phyloP scores from a whole-genome alignment of 2,329 filamentous ascomycete genomes.

The Bisporella sp. region DNA sequence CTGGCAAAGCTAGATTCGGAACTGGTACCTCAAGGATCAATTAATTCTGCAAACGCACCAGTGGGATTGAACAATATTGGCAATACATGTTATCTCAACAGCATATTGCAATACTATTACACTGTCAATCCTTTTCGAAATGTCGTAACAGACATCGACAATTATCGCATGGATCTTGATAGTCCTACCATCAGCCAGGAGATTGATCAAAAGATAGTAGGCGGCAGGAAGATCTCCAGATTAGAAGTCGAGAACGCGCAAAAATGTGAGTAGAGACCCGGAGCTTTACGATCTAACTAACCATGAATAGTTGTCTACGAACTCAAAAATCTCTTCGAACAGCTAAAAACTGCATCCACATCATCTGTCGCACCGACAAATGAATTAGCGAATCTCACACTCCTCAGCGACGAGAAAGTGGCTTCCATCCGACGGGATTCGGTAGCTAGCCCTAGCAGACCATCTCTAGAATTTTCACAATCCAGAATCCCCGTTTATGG shows the following conservation, averaged over 20 bases:
- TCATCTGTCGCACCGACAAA: slow-evolving; percentile 64
- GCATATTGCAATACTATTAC: slow-evolving; percentile 90
- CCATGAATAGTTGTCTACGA: slow-evolving; percentile 60
- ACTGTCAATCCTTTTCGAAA: slow-evolving; percentile 76
- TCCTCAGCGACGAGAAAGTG: slow-evolving; percentile 54
- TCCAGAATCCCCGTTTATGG: slow-evolving; percentile 17
- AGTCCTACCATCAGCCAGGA: slow-evolving; percentile 38
- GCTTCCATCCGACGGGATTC: slow-evolving; percentile 42
- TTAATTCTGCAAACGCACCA: slow-evolving; percentile 50
- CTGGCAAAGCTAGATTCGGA: slow-evolving; percentile 21
- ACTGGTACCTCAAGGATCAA: background rate
- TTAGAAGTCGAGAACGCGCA: slow-evolving; percentile 55
- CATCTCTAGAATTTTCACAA: slow-evolving; percentile 15
- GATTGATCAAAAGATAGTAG: slow-evolving; percentile 63
- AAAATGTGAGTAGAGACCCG: slow-evolving; percentile 54
- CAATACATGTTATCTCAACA: slow-evolving; percentile 98
- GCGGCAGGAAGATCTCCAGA: slow-evolving; percentile 59
- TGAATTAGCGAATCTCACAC: slow-evolving; percentile 71
- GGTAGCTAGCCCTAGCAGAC: slow-evolving; percentile 29
- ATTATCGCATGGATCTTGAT: slow-evolving; percentile 60
- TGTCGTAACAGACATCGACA: slow-evolving; percentile 70
- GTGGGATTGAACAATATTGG: slow-evolving; percentile 89
- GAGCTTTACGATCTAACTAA: slow-evolving; percentile 3
- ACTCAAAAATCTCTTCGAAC: slow-evolving; percentile 61
- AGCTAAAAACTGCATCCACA: slow-evolving; percentile 57